Evolutionary conservation across 768 basidiomycete genomes (phyloP).

Genomic region (Mycena albidolilacea): DNA sequence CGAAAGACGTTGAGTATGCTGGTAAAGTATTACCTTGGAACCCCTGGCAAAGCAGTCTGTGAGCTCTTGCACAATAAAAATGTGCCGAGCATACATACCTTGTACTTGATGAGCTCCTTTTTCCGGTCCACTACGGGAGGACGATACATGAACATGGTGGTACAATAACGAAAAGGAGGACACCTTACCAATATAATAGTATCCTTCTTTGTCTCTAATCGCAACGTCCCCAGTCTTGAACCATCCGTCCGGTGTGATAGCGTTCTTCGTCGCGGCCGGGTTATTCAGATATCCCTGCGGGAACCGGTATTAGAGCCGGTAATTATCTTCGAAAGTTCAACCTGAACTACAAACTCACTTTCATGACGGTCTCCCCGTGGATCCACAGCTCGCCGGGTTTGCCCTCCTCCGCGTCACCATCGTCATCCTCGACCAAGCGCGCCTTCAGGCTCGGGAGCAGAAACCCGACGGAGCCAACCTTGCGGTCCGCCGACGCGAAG

Average conservation of each 20-base stretch:
- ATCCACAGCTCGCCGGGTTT: slow-evolving; percentile 79
- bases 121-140: slow-evolving; percentile 55
- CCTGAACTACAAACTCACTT: slow-evolving; percentile 47
- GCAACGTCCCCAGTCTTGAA: slow-evolving; percentile 82
- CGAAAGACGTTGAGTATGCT: neutral
- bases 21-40: slow-evolving; percentile 28
- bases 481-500: slow-evolving; percentile 50
- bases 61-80: neutral
- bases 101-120: slow-evolving; percentile 75
- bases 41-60: slow-evolving; percentile 5
- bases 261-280: slow-evolving; percentile 64
- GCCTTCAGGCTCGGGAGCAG: slow-evolving; percentile 74
- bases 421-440: slow-evolving; percentile 66
- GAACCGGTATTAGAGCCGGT: neutral
- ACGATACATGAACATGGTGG: neutral
- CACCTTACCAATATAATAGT: slow-evolving; percentile 58
- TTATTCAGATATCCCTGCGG: slow-evolving; percentile 75
- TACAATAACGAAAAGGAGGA: neutral
- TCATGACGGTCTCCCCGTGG: slow-evolving; percentile 75
- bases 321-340: too few relatives aligned
- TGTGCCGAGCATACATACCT: slow-evolving; percentile 46
- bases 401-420: slow-evolving; percentile 58
- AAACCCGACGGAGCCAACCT: slow-evolving; percentile 68
- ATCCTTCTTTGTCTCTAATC: slow-evolving; percentile 68
- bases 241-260: slow-evolving; percentile 76